Percentiles rank a stretch among this genome's conserved stretches.
phyloP scores from a whole-genome alignment of 2,329 filamentous ascomycete genomes.

The Fusarium marasasianum region DNA sequence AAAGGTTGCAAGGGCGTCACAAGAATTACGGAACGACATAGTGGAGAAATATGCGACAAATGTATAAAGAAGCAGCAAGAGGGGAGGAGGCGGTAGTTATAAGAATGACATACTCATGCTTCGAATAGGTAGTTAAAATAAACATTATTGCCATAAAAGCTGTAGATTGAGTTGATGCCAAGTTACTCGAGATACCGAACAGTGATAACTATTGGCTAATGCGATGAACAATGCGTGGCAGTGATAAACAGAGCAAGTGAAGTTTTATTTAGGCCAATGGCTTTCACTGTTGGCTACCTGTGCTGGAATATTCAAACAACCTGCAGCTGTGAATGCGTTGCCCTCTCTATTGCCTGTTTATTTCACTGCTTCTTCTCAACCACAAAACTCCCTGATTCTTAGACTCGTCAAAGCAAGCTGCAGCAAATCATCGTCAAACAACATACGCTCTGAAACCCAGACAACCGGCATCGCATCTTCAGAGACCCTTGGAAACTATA shows the following conservation, averaged over 20 bases:
- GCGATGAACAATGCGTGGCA: neutral
- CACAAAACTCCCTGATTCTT: accelerated
- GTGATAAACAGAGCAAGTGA: neutral
- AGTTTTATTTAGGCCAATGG: accelerated
- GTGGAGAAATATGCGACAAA: neutral
- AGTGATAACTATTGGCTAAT: accelerated
- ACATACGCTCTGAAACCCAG: no score
- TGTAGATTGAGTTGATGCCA: no score
- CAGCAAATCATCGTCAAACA: no score
- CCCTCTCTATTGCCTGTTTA: no score
- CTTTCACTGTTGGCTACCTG: neutral
- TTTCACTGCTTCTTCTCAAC: neutral
- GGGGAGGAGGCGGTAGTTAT: neutral
- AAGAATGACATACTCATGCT: no score
- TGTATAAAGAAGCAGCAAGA: neutral
- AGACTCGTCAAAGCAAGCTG: accelerated
- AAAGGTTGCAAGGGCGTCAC: neutral
- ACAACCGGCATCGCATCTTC: accelerated
- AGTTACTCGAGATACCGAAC: neutral
- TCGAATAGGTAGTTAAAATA: neutral
- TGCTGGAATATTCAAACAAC: accelerated
- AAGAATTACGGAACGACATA: neutral
- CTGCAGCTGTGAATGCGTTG: neutral
- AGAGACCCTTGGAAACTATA: accelerated
- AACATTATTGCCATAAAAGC: accelerated